Percentiles rank a stretch among this genome's conserved stretches.
Evolutionary conservation across 2,329 filamentous ascomycete species (phyloP).

Genomic region (Chaetomiaceae sp.): DNA sequence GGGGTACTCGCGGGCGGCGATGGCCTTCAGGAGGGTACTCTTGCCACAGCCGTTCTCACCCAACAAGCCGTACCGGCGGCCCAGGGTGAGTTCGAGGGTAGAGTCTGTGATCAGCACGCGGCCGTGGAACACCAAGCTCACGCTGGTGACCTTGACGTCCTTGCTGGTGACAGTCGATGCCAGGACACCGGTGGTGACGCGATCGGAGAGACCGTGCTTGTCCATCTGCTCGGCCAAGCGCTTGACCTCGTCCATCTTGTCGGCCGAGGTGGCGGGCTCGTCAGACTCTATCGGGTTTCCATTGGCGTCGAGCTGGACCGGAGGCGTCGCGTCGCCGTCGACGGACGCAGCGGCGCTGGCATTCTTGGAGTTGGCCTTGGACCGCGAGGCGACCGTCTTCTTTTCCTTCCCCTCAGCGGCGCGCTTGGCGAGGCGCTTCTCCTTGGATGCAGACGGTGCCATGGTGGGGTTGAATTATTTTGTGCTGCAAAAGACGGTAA

Average conservation of each 20-base stretch:
- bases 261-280: constrained; percentile 63
- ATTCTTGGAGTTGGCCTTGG: constrained; percentile 64
- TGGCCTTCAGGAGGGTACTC: constrained; percentile 94
- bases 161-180: constrained; percentile 78
- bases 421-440: constrained; percentile 68
- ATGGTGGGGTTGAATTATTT: constrained; percentile 41
- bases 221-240: constrained; percentile 91
- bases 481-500: not conserved
- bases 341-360: constrained; percentile 61
- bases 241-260: constrained; percentile 76
- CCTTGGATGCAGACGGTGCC: constrained; percentile 63
- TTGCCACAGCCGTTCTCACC: constrained; percentile 99
- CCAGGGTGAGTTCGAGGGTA: constrained; percentile 87
- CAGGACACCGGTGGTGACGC: constrained; percentile 96
- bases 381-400: constrained; percentile 66
- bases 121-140: constrained; percentile 94
- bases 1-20: constrained; percentile 88
- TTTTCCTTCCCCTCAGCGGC: constrained; percentile 64
- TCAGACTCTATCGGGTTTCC: constrained; percentile 55
- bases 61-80: constrained; percentile 86
- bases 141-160: constrained; percentile 95
- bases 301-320: constrained; percentile 55
- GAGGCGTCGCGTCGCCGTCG: constrained; percentile 59
- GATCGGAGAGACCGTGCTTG: constrained; percentile 91
- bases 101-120: constrained; percentile 93